These are phyloP conservation scores for Aristolochia californica DNA, from an alignment of 164 flowering plant species.

Conservation along the genomic window DNA sequence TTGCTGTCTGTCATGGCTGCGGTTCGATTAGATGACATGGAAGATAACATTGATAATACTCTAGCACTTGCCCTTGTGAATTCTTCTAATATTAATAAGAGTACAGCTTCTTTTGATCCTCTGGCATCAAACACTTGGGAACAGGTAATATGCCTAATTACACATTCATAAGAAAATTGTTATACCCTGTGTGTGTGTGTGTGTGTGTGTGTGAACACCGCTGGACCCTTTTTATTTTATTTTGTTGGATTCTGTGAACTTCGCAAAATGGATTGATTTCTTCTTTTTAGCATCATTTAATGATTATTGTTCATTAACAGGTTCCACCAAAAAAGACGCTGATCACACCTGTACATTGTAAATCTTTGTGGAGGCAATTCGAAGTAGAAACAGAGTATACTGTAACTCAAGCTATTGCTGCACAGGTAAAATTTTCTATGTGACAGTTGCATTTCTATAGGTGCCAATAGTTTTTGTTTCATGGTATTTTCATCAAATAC, in stretches of 20 bases:
- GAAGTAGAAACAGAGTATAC: conserved; percentile 75
- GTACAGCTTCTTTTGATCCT: conserved; percentile 56
- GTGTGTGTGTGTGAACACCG: not conserved
- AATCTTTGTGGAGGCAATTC: conserved; percentile 87
- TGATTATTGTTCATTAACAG: conserved; percentile 22
- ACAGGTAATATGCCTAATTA: conserved; percentile 34
- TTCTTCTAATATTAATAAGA: conserved; percentile 27
- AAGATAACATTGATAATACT: conserved; percentile 60
- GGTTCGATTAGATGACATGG: conserved; percentile 62
- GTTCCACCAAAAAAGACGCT: conserved; percentile 55
- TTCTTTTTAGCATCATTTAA: too few relatives aligned
- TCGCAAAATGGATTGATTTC: too few relatives aligned
- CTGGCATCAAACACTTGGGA: conserved; percentile 98
- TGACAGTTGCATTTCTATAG: not conserved
- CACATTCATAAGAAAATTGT: not conserved
- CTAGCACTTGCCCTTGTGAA: conserved; percentile 62
- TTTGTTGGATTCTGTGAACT: not conserved
- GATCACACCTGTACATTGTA: conserved; percentile 89
- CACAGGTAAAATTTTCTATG: conserved; percentile 43
- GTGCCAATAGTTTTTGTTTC: not conserved
- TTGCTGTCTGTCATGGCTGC: conserved; percentile 86
- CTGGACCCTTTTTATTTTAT: not conserved
- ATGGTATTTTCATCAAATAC: not conserved
- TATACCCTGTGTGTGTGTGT: too few relatives aligned
- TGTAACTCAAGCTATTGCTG: conserved; percentile 80